phyloP scores from a whole-genome alignment of 2,329 filamentous ascomycete species.

The Orbilia blumenaviensis region DNA sequence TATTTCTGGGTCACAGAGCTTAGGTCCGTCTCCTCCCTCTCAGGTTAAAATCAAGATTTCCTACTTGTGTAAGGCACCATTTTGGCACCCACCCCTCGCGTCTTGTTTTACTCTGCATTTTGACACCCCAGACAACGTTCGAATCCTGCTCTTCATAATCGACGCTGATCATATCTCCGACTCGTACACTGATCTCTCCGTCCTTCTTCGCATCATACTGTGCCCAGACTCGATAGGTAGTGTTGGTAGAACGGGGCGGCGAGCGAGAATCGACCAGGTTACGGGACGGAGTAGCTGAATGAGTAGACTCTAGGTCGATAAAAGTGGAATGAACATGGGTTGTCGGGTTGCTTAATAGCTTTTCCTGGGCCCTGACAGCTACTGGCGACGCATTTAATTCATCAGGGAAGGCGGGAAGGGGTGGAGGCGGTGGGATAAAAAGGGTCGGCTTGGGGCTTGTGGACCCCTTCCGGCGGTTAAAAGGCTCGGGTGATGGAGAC shows the following conservation, averaged over 20 bases:
- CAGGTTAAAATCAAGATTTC: conserved; percentile 42
- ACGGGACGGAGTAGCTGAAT: neutral
- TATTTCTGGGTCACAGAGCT: too few relatives aligned
- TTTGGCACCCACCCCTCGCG: conserved; percentile 46
- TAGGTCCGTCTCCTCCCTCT: conserved; percentile 20
- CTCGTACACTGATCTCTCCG: conserved; percentile 38
- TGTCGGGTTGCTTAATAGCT: conserved; percentile 21
- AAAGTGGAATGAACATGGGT: neutral
- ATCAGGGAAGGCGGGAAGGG: conserved; percentile 40
- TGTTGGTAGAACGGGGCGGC: conserved; percentile 16
- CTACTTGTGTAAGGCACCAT: conserved; percentile 45
- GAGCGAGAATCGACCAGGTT: conserved; percentile 23
- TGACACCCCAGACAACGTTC: conserved; percentile 34
- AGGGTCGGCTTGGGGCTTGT: conserved; percentile 39
- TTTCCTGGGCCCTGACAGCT: conserved; percentile 10
- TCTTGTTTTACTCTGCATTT: conserved; percentile 35
- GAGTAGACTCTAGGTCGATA: neutral
- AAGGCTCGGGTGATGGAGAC: conserved; percentile 20
- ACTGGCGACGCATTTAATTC: conserved; percentile 39
- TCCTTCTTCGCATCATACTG: conserved; percentile 46
- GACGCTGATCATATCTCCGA: conserved; percentile 52
- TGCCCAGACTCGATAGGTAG: conserved; percentile 48
- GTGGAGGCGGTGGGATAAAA: conserved; percentile 45
- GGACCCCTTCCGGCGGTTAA: conserved; percentile 4
- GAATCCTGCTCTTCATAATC: conserved; percentile 40